Evolutionary conservation across 495 filamentous ascomycete species (phyloP), one percentile per base, ranked within the genome.

Genomic region (Aspergillus campestris): DNA sequence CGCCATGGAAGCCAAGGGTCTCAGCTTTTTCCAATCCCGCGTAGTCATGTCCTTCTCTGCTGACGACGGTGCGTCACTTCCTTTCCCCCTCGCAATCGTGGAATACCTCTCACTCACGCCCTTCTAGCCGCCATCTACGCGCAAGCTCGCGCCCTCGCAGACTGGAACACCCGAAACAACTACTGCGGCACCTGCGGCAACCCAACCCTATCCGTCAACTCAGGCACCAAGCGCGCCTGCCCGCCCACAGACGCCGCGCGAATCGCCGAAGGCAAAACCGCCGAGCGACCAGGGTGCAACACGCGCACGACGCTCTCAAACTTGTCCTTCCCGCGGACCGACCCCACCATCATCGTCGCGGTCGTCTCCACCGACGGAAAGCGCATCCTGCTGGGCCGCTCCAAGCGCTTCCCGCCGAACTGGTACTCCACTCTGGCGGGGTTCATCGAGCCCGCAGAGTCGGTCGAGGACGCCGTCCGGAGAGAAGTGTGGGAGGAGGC

Each of bases 401-500:
- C 85, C 53, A 85, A 84, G 57, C 74, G 86, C 24, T 97, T 83
- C 77, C 92, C 92, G 1, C 73, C 78, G 3, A 67, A 80, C 52
- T 95, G 86, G 86, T 97, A 89, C 70, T 81, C 74, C 43, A 94
- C 90, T 1, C 79, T 98, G 3, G 92, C 92, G 0, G 94, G 92
- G 0, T 98, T 98, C 65, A 82, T 90, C 47, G 92, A 98, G 64
- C 92, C 92, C 6, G 94, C 85, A 1, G 92, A 98, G 72, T 86
- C 80, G 8, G 83, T 97, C 45, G 94, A 97, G 59, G 94, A 96
- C 64, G 89, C 92, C 5, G 91, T 97, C 1, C 80, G 94, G 0
- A 75, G 92, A 40, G 94, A 98, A 65, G 89, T 95, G 1, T 97
- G 89, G 87, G 92, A 98, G 59, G 92, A 98, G 61, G 79, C 83